phyloP scores from a whole-genome alignment of 306 rosid species.

The Lathyrus oleraceus region DNA sequence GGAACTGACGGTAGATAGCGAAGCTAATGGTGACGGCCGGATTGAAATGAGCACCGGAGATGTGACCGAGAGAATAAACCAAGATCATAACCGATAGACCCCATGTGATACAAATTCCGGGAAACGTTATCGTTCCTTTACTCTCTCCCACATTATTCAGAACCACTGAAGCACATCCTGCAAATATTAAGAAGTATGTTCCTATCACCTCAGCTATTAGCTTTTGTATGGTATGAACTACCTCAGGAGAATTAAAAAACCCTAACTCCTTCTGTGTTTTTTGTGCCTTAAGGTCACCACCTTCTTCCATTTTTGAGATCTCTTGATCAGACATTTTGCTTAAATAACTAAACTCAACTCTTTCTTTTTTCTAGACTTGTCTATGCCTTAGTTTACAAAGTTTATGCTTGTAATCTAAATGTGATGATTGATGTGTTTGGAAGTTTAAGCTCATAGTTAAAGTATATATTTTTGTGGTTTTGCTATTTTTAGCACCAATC shows the following conservation, averaged over 20 bases:
- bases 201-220: slow-evolving; percentile 67
- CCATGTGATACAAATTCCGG: slow-evolving; percentile 56
- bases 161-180: slow-evolving; percentile 56
- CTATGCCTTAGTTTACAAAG: not conserved
- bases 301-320: slow-evolving; percentile 45
- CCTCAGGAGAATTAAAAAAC: slow-evolving; percentile 36
- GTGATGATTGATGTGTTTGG: not conserved
- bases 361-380: not conserved
- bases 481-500: slow-evolving; percentile 26
- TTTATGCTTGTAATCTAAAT: not conserved
- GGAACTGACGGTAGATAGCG: slow-evolving; percentile 52
- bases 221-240: slow-evolving; percentile 54
- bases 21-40: slow-evolving; percentile 59
- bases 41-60: slow-evolving; percentile 72
- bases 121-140: slow-evolving; percentile 56
- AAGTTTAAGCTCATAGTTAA: not conserved
- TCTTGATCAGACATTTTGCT: slow-evolving; percentile 38
- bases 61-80: slow-evolving; percentile 63
- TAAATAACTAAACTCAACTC: not conserved
- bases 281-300: not conserved
- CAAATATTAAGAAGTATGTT: slow-evolving; percentile 58
- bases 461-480: slow-evolving; percentile 24
- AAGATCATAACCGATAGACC: slow-evolving; percentile 53
- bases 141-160: slow-evolving; percentile 46
- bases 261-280: not conserved